phyloP scores from a whole-genome alignment of 2,329 filamentous ascomycete species.

The Xylariales sp. region DNA sequence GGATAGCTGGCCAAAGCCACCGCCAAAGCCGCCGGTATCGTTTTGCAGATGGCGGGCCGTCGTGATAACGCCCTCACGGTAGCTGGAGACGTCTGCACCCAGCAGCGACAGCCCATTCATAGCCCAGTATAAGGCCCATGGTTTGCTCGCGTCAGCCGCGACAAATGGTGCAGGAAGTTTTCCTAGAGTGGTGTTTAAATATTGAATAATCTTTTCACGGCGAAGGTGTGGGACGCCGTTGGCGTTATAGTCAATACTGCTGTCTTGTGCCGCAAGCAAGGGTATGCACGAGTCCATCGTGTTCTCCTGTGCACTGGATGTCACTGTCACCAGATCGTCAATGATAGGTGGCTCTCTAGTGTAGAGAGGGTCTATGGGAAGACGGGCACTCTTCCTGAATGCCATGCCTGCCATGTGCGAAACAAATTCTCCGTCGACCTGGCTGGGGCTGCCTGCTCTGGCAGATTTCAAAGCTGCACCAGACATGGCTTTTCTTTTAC shows the following conservation, averaged over 20 bases:
- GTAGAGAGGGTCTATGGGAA: conserved; percentile 39
- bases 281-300: conserved; percentile 67
- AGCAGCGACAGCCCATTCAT: conserved; percentile 71
- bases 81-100: conserved; percentile 67
- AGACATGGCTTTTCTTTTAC: conserved; percentile 15
- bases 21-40: conserved; percentile 78
- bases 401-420: conserved; percentile 10
- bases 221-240: conserved; percentile 73
- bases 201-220: conserved; percentile 56
- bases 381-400: conserved; percentile 11
- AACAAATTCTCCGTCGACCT: conserved; percentile 12
- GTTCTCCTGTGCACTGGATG: conserved; percentile 62
- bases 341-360: conserved; percentile 55
- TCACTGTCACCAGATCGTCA: conserved; percentile 63
- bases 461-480: background rate
- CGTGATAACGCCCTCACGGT: conserved; percentile 64
- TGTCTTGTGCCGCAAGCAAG: conserved; percentile 54
- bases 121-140: conserved; percentile 95
- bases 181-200: conserved; percentile 54
- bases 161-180: conserved; percentile 67
- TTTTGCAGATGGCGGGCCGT: conserved; percentile 85
- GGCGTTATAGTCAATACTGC: conserved; percentile 54
- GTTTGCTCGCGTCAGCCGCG: conserved; percentile 77
- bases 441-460: background rate
- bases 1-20: conserved; percentile 84